phyloP scores from a whole-genome alignment of 305 asterid genomes.

The Solanum hybrid region DNA sequence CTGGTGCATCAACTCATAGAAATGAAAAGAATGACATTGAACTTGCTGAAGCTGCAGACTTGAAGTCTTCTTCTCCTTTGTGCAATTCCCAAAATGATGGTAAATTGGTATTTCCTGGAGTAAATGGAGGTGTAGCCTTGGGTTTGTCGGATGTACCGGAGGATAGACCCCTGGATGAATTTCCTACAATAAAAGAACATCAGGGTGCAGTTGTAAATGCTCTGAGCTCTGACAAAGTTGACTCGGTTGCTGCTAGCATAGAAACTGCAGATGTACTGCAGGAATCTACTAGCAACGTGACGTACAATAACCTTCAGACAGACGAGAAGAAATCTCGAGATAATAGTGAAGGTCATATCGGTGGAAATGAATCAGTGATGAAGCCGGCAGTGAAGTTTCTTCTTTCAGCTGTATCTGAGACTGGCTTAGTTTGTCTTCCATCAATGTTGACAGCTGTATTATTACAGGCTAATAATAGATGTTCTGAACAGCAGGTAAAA shows the following conservation, averaged over 20 bases:
- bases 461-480: slow-evolving; percentile 88
- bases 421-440: slow-evolving; percentile 98
- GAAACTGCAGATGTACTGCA: slow-evolving; percentile 21
- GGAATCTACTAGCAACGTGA: slow-evolving; percentile 22
- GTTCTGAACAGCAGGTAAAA: slow-evolving; percentile 70
- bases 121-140: slow-evolving; percentile 14
- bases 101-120: not conserved
- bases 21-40: slow-evolving; percentile 17
- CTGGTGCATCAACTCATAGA: slow-evolving; percentile 23
- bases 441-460: slow-evolving; percentile 95
- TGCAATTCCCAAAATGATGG: slow-evolving; percentile 17
- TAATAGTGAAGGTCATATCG: slow-evolving; percentile 31
- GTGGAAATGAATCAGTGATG: slow-evolving; percentile 25
- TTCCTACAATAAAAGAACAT: slow-evolving; percentile 15
- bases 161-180: slow-evolving; percentile 36
- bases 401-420: slow-evolving; percentile 75
- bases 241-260: slow-evolving; percentile 16
- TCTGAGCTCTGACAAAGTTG: slow-evolving; percentile 28
- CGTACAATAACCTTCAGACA: slow-evolving; percentile 40
- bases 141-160: slow-evolving; percentile 42
- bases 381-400: slow-evolving; percentile 67
- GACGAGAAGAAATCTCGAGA: slow-evolving; percentile 24
- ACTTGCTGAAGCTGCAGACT: slow-evolving; percentile 28
- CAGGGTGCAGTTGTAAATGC: slow-evolving; percentile 11
- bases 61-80: slow-evolving; percentile 17